Evolutionary conservation across 306 rosid species (phyloP).

Genomic region (Citrullus mucosospermus): DNA sequence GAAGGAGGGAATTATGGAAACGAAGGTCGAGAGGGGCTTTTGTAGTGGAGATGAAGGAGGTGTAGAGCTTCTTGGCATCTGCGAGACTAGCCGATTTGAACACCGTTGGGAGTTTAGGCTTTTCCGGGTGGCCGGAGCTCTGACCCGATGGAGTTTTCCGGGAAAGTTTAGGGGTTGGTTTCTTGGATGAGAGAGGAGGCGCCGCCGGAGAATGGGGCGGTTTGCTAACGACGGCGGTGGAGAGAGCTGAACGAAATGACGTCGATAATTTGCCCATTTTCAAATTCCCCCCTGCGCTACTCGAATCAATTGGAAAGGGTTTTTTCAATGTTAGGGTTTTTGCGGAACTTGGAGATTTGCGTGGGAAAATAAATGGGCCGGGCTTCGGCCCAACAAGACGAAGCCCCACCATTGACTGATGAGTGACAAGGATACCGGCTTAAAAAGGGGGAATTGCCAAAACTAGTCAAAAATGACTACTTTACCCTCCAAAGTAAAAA

Average conservation of each 20-base stretch:
- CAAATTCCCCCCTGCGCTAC: background rate
- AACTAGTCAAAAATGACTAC: too few species aligned
- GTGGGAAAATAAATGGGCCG: conserved; percentile 2
- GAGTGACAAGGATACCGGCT: too few species aligned
- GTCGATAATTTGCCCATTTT: conserved; percentile 69
- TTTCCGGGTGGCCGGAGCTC: background rate
- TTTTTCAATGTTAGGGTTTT: background rate
- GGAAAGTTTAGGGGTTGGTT: conserved; percentile 14
- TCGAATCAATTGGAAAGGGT: background rate
- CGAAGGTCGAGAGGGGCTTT: conserved; percentile 25
- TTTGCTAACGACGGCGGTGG: conserved; percentile 22
- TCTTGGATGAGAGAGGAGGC: conserved; percentile 6
- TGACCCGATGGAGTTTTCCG: background rate
- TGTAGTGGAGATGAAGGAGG: conserved; percentile 26
- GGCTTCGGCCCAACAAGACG: background rate
- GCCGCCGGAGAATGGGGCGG: conserved; percentile 21
- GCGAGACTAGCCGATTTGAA: conserved; percentile 57
- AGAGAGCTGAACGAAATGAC: conserved; percentile 40
- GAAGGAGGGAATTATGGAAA: conserved; percentile 49
- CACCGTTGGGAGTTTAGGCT: conserved; percentile 4
- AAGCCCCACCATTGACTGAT: background rate
- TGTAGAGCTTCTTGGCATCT: conserved; percentile 47
- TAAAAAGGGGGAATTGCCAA: too few species aligned
- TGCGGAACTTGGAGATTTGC: background rate
- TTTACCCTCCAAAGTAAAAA: too few species aligned